Base-by-base conservation (phyloP, 331 rosid species). In the Phaseolus coccineus region DNA sequence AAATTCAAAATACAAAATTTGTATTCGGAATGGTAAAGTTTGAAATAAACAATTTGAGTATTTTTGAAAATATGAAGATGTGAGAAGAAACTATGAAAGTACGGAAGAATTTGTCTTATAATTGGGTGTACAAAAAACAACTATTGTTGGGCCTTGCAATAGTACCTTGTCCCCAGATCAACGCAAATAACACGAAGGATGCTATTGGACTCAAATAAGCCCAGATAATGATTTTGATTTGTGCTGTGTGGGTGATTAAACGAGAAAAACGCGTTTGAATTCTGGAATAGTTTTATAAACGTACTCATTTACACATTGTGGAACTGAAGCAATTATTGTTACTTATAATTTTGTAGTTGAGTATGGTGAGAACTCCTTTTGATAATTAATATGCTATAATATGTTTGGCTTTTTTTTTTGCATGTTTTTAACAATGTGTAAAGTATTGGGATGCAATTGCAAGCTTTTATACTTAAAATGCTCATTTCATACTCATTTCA, bases 221-320 rank as follows among this genome's bases (percentile, higher is more conserved):
- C 58, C 58, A 69, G 15, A 3, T 27, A 14, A 24, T 69, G 33
- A 44, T 74, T 59, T 74, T 67, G 15, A 57, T 44, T 78, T 68
- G 33, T 73, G 15, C 16, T 39, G 61, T 35, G 48, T 2, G 15
- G 15, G 70, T 55, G 44, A 55, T 30, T 76, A 16, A 52, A 48
- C 13, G 27, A 66, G 70, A 42, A 39, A 56, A 22, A 31, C n/a
- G 57, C 24, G 67, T 71, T 66, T 77, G 56, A 84, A 59, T 59
- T 59, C 40, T 13, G 42, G 9, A 12, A 59, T 28, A 27, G 33
- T 55, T 55, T 3, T 3, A 55, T 55, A 8, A 22, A 24, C 10
- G 30, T 58, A 27, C 6, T 57, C 0, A 57, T 56, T 57, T 25
- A 57, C 11, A 10, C 16, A 57, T 56, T 19, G 22, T 19, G 22